phyloP scores from a whole-genome alignment of 2,329 filamentous ascomycete species.

The Penicillium sp. region DNA sequence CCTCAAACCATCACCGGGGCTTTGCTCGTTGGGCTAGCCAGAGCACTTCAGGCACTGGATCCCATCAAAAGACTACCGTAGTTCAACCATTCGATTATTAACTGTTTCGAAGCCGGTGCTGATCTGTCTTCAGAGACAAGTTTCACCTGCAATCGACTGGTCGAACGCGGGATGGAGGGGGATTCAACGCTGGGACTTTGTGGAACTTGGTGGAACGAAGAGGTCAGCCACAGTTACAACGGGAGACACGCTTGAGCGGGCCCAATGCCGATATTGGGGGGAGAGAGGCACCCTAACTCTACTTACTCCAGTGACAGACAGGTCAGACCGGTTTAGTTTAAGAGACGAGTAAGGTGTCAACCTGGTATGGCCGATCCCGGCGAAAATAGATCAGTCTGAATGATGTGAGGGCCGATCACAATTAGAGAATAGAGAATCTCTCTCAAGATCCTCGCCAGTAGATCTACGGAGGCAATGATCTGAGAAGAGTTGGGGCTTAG shows the following conservation, averaged over 20 bases:
- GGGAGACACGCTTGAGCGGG: slow-evolving; percentile 14
- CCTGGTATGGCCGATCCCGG: background rate
- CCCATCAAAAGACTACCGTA: slow-evolving; percentile 16
- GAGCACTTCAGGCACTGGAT: slow-evolving; percentile 16
- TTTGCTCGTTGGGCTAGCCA: slow-evolving; percentile 17
- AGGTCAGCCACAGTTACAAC: slow-evolving; percentile 19
- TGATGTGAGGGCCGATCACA: slow-evolving; percentile 12
- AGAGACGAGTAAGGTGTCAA: slow-evolving; percentile 13
- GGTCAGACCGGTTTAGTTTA: background rate
- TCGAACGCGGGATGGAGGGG: background rate
- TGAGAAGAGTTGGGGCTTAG: slow-evolving; percentile 6
- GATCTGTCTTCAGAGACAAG: background rate
- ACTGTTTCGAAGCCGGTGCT: background rate
- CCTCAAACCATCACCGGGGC: slow-evolving; percentile 16
- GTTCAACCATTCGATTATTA: slow-evolving; percentile 15
- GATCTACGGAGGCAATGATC: slow-evolving; percentile 16
- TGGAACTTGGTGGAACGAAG: slow-evolving; percentile 12
- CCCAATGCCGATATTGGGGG: slow-evolving; percentile 14
- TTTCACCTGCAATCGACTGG: background rate
- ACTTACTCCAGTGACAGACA: slow-evolving; percentile 13
- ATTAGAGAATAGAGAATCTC: slow-evolving; percentile 3
- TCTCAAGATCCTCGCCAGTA: background rate
- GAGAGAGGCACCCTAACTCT: slow-evolving; percentile 2
- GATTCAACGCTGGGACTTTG: slow-evolving; percentile 9
- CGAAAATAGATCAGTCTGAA: slow-evolving; percentile 10